Conservation (phyloP, 257 asterid species). For the Euphrasia confusa region DNA sequence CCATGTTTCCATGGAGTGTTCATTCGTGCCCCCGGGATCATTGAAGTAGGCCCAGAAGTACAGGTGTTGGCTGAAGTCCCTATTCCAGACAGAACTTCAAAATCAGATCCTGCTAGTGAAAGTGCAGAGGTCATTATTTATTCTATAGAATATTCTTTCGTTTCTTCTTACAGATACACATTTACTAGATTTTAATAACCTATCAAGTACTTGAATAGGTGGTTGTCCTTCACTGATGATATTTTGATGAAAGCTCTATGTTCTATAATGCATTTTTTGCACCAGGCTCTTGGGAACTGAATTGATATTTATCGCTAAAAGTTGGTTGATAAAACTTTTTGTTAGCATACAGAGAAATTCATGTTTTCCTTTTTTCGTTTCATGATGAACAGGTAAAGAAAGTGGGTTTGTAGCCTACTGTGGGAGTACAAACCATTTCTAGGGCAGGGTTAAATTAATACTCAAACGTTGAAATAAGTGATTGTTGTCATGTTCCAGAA, state of each 20-base stretch:
- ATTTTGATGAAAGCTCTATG: background rate
- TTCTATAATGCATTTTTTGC: background rate
- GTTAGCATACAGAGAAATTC: background rate
- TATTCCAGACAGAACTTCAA: constrained; percentile 36
- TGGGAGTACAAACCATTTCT: background rate
- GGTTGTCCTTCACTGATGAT: background rate
- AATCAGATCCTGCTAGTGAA: constrained; percentile 30
- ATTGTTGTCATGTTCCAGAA: background rate
- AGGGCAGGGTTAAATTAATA: background rate
- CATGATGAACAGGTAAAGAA: background rate
- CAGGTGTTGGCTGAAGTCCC: constrained; percentile 73
- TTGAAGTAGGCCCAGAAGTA: constrained; percentile 89
- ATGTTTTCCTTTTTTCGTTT: background rate
- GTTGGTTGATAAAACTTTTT: constrained; percentile 2
- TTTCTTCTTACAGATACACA: constrained; percentile 8
- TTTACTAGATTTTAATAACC: background rate
- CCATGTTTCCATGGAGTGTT: constrained; percentile 80
- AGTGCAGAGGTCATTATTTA: constrained; percentile 39
- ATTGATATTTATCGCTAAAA: background rate
- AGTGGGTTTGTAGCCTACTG: background rate
- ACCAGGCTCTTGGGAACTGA: background rate
- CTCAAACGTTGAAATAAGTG: background rate
- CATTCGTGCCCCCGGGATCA: constrained; percentile 86
- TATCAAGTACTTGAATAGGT: background rate
- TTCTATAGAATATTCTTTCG: background rate